Evolutionary conservation across 208 protist genomes (phyloP), one percentile per base, ranked within the genome.

Genomic region (Acanthamoeba quina): DNA sequence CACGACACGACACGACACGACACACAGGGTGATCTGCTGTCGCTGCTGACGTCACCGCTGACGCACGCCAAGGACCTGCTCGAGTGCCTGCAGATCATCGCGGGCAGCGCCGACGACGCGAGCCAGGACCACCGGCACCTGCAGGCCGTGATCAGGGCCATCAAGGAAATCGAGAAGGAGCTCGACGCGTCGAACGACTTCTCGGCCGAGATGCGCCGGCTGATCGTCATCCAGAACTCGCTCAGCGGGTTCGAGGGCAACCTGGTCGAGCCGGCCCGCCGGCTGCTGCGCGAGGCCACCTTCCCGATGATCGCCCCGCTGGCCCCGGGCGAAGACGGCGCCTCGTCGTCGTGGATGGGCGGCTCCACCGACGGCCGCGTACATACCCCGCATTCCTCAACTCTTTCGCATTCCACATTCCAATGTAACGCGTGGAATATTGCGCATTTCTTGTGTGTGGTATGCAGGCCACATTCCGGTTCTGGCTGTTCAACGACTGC

Each of bases 401-500:
- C 37, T 37, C 37, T 37, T 37, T 37, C 37, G 0, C 37, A 37
- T 37, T 37, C 37, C 37, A 37, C 37, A 37, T 37, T 37, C 37
- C 37, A 37, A 37, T 37, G 37, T 37, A 37, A 37, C 37, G 37
- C 37, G 37, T 37, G 37, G 37, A 37, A 37, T 37, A 3, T 37
- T 37, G 37, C 3, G 37, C 37, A 37, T 37, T 37, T 37, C 37
- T 37, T n/a, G n/a, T 37, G 37, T 37, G 37, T 37, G 37, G 37
- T 37, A 37, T 37, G 72, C 72, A 47, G 72, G 72, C 34, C 1
- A 80, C 72, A 13, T 80, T 52, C 37, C 72, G 72, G 19, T 80
- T 80, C 52, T 89, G 47, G 52, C 80, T 89, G 29, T 89, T 89
- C 56, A 89, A 89, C 52, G 80, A 89, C 80, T 89, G 56, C 80